Percentiles rank a stretch among this genome's conserved stretches.
Evolutionary conservation across 169 alveolate genomes (phyloP).

Genomic region (Plasmodium gonderi): DNA sequence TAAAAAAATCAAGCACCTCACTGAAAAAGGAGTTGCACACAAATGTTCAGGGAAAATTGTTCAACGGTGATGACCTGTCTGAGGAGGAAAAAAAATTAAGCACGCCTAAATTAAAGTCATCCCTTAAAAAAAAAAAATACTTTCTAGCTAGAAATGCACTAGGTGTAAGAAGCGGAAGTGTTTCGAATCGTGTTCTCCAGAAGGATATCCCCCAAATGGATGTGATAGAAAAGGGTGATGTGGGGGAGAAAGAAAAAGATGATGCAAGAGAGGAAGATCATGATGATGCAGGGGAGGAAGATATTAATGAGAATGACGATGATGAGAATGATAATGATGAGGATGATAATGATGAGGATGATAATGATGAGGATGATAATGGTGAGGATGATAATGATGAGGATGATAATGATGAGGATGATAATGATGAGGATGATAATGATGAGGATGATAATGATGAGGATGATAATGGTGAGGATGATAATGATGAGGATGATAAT

Average conservation of each 20-base stretch:
- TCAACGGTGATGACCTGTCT: not conserved
- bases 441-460: not conserved
- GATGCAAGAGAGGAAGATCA: constrained; percentile 4
- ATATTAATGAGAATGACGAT: not conserved
- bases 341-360: not conserved
- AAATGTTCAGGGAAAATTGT: not conserved
- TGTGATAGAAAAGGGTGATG: not conserved
- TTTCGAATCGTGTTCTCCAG: not conserved
- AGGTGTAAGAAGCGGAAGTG: not conserved
- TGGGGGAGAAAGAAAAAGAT: not conserved
- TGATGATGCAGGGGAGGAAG: not conserved
- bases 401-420: not conserved
- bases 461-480: not conserved
- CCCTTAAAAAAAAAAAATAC: constrained; percentile 3
- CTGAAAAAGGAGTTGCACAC: constrained; percentile 18
- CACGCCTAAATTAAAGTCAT: not conserved
- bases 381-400: constrained; percentile 4
- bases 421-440: not conserved
- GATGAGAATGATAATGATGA: constrained; percentile 1
- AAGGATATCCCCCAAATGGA: not conserved
- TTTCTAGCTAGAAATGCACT: not conserved
- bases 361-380: not conserved
- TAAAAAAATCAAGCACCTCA: not conserved
- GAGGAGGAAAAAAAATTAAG: not conserved
- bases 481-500: not conserved